Conservation (phyloP, 2,329 filamentous ascomycete species). For the Periconia sp. region DNA sequence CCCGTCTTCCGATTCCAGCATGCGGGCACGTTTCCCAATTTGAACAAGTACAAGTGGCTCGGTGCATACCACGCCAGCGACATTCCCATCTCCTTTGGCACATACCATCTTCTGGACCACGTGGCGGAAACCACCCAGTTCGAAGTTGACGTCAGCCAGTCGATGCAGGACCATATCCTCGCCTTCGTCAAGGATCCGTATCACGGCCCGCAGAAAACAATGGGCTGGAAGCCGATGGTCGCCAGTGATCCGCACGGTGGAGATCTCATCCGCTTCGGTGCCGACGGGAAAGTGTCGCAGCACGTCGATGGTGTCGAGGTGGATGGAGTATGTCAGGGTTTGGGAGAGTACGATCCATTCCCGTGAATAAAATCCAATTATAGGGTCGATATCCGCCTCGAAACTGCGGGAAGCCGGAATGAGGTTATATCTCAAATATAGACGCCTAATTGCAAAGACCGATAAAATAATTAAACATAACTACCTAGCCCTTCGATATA, state of each 20-base stretch:
- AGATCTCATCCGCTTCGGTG: constrained; percentile 14
- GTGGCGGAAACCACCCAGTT: constrained; percentile 17
- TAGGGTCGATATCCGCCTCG: too few relatives aligned
- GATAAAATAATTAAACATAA: too few relatives aligned
- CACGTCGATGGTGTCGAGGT: constrained; percentile 15
- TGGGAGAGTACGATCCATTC: constrained; percentile 15
- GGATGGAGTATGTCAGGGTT: constrained; percentile 14
- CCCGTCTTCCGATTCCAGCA: constrained; percentile 13
- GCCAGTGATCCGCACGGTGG: constrained; percentile 14
- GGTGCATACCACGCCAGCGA: constrained; percentile 24
- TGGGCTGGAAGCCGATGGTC: constrained; percentile 14
- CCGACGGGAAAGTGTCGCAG: constrained; percentile 11
- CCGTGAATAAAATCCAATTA: too few relatives aligned
- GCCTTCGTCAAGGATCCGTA: constrained; percentile 37
- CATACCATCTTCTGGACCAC: constrained; percentile 14
- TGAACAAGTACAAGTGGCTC: constrained; percentile 12
- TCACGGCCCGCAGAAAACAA: constrained; percentile 5
- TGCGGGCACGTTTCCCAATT: constrained; percentile 16
- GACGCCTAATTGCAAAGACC: too few relatives aligned
- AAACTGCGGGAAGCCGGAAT: too few relatives aligned
- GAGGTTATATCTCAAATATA: too few relatives aligned
- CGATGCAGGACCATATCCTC: constrained; percentile 40
- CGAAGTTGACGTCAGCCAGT: constrained; percentile 32
- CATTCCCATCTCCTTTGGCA: constrained; percentile 23
- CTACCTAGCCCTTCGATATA: too few relatives aligned